Evolutionary conservation across 352 stramenopile genomes (phyloP).

Genomic region (Globisporangium orthogonon): DNA sequence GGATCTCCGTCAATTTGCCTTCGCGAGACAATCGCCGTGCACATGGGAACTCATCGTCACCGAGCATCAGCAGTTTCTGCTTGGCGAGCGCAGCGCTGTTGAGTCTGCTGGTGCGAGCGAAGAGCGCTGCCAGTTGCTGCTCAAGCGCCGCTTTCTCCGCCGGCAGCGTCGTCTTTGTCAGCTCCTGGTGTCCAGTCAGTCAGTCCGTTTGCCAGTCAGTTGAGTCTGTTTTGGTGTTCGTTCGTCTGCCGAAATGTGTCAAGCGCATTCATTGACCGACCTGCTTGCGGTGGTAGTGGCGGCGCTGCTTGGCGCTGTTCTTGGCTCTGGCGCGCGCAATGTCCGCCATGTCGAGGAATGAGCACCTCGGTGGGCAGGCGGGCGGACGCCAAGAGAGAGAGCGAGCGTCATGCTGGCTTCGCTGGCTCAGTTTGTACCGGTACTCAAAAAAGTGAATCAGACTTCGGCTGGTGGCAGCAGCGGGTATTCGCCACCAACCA

Average conservation of each 20-base stretch:
- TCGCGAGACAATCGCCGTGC: neutral
- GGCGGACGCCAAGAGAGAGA: neutral
- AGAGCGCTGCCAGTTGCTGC: neutral
- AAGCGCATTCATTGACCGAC: neutral
- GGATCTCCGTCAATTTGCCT: neutral
- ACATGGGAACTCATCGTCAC: neutral
- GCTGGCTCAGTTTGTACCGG: neutral
- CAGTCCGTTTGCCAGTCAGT: no score
- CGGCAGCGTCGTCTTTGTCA: neutral
- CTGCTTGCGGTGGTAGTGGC: constrained; percentile 2
- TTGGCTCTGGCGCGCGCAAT: neutral
- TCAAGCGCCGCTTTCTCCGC: neutral
- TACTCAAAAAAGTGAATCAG: neutral
- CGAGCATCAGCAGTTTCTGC: neutral
- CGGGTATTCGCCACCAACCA: neutral
- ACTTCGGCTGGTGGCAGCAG: neutral
- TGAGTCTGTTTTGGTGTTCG: no score
- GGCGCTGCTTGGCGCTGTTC: neutral
- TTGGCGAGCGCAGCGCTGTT: neutral
- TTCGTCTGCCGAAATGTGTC: no score
- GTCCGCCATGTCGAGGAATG: neutral
- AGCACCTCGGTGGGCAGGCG: neutral
- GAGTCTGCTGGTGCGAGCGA: neutral
- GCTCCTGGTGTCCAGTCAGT: neutral
- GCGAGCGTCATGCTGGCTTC: neutral